Evolutionary conservation across 768 basidiomycete species (phyloP).

Genomic region (Rhodocollybia butyracea): DNA sequence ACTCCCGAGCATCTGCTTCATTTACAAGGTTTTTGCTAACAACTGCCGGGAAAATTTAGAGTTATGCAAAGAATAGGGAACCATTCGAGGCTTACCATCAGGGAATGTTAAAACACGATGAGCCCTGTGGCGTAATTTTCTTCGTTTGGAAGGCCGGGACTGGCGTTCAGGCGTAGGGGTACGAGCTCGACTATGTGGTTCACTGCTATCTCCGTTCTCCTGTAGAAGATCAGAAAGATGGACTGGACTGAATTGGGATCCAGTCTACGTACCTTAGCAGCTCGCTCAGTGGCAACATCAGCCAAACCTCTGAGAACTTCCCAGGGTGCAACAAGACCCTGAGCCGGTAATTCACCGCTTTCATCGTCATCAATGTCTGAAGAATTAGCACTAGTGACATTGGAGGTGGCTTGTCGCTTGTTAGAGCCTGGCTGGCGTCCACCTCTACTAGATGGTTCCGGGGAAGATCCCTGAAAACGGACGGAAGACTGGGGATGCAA

Average conservation of each 20-base stretch:
- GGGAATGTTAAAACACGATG: conserved; percentile 63
- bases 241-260: not conserved
- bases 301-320: conserved; percentile 80
- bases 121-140: conserved; percentile 64
- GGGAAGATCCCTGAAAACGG: conserved; percentile 47
- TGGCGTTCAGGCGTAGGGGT: conserved; percentile 72
- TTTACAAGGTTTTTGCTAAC: conserved; percentile 81
- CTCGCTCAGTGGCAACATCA: conserved; percentile 77
- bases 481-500: conserved; percentile 46
- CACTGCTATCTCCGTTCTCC: conserved; percentile 78
- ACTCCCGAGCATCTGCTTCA: conserved; percentile 79
- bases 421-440: conserved; percentile 17
- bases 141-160: conserved; percentile 64
- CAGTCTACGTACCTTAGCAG: conserved; percentile 56
- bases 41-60: conserved; percentile 38
- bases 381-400: conserved; percentile 74
- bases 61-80: not conserved
- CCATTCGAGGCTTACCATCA: conserved; percentile 52
- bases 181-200: conserved; percentile 71
- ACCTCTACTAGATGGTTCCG: conserved; percentile 25
- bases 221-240: conserved; percentile 20
- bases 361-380: conserved; percentile 86
- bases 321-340: conserved; percentile 83
- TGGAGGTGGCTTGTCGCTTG: conserved; percentile 66
- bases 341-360: conserved; percentile 73